phyloP scores from a whole-genome alignment of 2,329 filamentous ascomycete species.

The Venturiaceae sp. region DNA sequence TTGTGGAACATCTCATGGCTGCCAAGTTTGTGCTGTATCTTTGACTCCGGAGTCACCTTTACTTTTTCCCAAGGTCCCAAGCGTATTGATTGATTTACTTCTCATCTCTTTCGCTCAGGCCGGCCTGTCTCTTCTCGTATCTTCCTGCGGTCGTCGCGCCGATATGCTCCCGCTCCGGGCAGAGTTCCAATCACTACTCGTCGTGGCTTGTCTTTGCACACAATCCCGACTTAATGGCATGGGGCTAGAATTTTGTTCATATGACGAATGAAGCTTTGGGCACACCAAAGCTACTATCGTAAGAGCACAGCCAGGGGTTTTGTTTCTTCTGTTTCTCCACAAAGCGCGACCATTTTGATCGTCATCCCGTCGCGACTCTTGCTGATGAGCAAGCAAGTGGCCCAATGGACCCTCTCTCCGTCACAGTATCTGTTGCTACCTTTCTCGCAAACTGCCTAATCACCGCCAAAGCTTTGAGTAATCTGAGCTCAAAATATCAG shows the following conservation, averaged over 20 bases:
- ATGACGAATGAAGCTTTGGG: not conserved
- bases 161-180: not conserved
- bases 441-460: conserved; percentile 4
- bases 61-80: not conserved
- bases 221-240: not conserved
- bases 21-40: not conserved
- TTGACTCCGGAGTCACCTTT: not conserved
- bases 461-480: not conserved
- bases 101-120: not conserved
- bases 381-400: not conserved
- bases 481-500: not conserved
- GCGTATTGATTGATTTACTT: not conserved
- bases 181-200: not conserved
- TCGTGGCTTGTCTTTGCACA: not conserved
- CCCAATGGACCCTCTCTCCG: conserved; percentile 5
- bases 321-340: not conserved
- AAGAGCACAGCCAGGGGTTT: not conserved
- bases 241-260: not conserved
- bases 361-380: not conserved
- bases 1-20: not conserved
- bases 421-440: conserved; percentile 1
- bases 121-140: not conserved
- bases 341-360: not conserved
- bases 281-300: not conserved
- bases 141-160: not conserved